A percentile compares a stretch with the other conserved stretches of the same genome.
Evolutionary conservation across 1,284 basidiomycete species (phyloP).

Genomic region (Athelia sp.): DNA sequence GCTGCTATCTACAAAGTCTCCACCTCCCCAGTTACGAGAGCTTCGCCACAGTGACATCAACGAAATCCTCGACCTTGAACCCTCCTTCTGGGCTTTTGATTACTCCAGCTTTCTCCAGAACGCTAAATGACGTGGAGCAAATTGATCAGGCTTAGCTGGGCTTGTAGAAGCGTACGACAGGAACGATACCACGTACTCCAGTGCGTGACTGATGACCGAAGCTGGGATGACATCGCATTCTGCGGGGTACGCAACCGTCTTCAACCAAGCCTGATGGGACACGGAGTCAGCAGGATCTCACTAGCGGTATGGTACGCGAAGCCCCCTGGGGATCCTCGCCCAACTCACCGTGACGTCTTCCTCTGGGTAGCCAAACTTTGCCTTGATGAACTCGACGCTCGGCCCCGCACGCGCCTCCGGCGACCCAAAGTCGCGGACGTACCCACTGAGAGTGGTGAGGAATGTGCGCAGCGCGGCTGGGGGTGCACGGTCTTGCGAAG

Average conservation of each 20-base stretch:
- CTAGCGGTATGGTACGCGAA: too few species aligned
- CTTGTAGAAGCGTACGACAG: neutral
- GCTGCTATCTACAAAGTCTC: too few species aligned
- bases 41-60: conserved; percentile 37
- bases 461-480: conserved; percentile 53
- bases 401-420: conserved; percentile 49
- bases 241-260: conserved; percentile 71
- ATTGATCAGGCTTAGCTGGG: neutral
- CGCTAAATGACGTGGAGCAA: conserved; percentile 30
- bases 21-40: neutral
- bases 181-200: conserved; percentile 45
- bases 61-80: conserved; percentile 57
- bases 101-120: conserved; percentile 74
- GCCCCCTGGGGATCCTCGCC: too few species aligned
- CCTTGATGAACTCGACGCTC: conserved; percentile 73
- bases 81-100: conserved; percentile 54
- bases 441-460: conserved; percentile 56
- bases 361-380: conserved; percentile 77
- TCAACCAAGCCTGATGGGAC: conserved; percentile 73
- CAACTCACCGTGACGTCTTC: conserved; percentile 65
- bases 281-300: neutral
- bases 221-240: conserved; percentile 60
- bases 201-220: conserved; percentile 63
- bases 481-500: conserved; percentile 48
- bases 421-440: conserved; percentile 69